Evolutionary conservation across 2,329 filamentous ascomycete genomes (phyloP), one percentile per base, ranked within the genome.

Genomic region (Pleomassaria siparia): DNA sequence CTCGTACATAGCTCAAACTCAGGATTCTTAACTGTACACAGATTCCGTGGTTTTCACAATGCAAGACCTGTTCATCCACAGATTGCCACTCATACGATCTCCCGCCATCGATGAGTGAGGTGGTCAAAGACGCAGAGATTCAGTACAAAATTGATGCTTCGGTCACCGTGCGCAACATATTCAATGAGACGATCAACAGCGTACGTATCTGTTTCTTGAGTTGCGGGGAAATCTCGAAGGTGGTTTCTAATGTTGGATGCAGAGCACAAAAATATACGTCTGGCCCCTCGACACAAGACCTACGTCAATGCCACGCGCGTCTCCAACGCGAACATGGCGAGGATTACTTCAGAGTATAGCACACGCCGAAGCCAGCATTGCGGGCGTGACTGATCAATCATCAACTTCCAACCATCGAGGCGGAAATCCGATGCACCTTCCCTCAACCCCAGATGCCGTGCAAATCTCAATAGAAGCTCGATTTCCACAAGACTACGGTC

Each of bases 151-250:
- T 56, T 8, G 47, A 56, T 3, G 49, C 51, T 7, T 33, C 36
- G 7, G 41, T 54, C 6, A 54, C 47, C 9, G 49, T 30, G 2
- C 39, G 43, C 11, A 54, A 54, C 40, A 48, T 56, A 33, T 54
- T 58, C 43, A 58, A 54, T n/a, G 42, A 18, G 15, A 51, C 43
- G 16, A 26, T 37, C 10, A 21, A 30, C 44, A 52, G 25, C 7
- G 25, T 26, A 26, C 7, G 25, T 26, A 26, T 7, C 25, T 26
- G 41, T 32, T n/a, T n/a, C n/a, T n/a, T n/a, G n/a, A n/a, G n/a
- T n/a, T n/a, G n/a, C n/a, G n/a, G n/a, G n/a, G n/a, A n/a, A n/a
- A n/a, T n/a, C n/a, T n/a, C n/a, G n/a, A 21, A 24, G 13, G n/a
- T 9, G 25, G 32, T 33, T 49, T 35, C 51, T 50, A 25, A 20